Conservation (phyloP, 2,329 filamentous ascomycete species). For the Leptosphaerulina australis region DNA sequence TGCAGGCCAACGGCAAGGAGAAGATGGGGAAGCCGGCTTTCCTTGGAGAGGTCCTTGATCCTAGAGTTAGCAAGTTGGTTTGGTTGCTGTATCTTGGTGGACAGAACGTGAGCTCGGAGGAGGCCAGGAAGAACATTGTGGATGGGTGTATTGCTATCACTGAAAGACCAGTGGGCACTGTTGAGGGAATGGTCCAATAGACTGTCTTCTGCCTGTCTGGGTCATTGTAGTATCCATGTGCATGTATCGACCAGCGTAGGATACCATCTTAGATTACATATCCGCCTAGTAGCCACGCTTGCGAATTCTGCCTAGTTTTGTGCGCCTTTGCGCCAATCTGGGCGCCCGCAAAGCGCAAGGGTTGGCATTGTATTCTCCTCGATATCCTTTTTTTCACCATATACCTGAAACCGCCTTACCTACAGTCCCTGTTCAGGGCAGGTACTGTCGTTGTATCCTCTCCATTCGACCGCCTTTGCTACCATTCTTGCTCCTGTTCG, state of each 20-base stretch:
- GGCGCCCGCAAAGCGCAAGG: no score
- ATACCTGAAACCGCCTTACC: no score
- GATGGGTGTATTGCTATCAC: slow-evolving; percentile 88
- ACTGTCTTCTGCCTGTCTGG: neutral
- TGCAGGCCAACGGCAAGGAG: slow-evolving; percentile 44
- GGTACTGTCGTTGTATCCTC: no score
- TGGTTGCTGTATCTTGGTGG: slow-evolving; percentile 93
- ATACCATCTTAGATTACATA: neutral
- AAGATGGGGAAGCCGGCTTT: slow-evolving; percentile 56
- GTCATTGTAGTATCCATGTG: neutral
- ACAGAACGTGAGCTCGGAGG: slow-evolving; percentile 83
- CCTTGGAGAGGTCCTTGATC: slow-evolving; percentile 76
- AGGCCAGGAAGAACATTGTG: slow-evolving; percentile 79
- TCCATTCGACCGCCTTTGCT: no score
- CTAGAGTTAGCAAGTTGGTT: slow-evolving; percentile 77
- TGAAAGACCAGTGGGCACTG: slow-evolving; percentile 83
- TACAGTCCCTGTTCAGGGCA: no score
- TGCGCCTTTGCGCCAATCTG: no score
- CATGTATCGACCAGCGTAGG: neutral
- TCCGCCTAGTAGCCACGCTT: neutral
- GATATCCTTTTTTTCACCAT: no score
- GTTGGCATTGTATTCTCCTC: no score
- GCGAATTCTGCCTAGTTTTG: neutral
- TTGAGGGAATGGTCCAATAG: slow-evolving; percentile 62
- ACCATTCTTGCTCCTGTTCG: no score